Evolutionary conservation across 345 rosid species (phyloP).

Genomic region (Camelina neglecta): DNA sequence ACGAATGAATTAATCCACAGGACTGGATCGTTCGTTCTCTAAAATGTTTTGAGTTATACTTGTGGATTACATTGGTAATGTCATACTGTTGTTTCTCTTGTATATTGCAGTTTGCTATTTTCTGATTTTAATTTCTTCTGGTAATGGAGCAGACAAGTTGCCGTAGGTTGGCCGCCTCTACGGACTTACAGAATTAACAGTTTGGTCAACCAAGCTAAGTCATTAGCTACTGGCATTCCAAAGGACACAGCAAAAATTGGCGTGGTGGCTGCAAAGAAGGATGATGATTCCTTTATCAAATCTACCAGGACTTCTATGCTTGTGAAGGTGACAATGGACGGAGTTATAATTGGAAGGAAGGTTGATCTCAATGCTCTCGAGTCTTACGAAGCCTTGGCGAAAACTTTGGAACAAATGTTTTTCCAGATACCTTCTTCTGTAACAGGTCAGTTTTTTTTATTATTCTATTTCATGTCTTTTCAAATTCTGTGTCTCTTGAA

Average conservation of each 20-base stretch:
- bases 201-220: conserved; percentile 75
- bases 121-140: conserved; percentile 15
- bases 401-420: conserved; percentile 80
- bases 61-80: background rate
- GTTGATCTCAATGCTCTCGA: conserved; percentile 69
- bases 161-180: conserved; percentile 95
- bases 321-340: conserved; percentile 95
- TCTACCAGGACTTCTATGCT: conserved; percentile 45
- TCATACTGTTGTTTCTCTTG: background rate
- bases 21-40: background rate
- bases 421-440: conserved; percentile 42
- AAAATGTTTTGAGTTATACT: background rate
- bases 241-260: conserved; percentile 45
- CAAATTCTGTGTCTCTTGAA: background rate
- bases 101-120: background rate
- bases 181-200: conserved; percentile 78
- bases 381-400: conserved; percentile 70
- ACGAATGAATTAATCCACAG: background rate
- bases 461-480: background rate
- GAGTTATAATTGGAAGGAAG: conserved; percentile 91
- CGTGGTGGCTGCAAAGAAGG: conserved; percentile 32
- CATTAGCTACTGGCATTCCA: conserved; percentile 39
- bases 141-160: conserved; percentile 61
- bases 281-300: conserved; percentile 27
- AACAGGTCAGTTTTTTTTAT: conserved; percentile 29